Evolutionary conservation across 495 filamentous ascomycete genomes (phyloP).

Genomic region (Aspergillus nanangensis): DNA sequence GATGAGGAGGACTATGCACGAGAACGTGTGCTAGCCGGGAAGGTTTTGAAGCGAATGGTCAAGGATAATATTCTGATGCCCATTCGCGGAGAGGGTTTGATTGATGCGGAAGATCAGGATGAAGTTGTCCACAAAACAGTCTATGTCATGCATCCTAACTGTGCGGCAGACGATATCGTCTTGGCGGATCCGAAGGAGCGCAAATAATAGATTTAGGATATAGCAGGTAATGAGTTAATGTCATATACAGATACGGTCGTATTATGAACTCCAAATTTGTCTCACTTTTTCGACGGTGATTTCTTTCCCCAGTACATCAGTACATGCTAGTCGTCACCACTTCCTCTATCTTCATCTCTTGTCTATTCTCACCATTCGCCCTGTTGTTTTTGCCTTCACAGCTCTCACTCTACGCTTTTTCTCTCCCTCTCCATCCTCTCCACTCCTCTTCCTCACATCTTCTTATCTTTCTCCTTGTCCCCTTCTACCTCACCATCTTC

Average conservation of each 20-base stretch:
- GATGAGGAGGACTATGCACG: conserved; percentile 72
- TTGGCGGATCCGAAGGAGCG: conserved; percentile 1
- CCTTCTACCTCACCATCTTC: background rate
- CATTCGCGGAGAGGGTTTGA: conserved; percentile 77
- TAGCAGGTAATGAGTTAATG: background rate
- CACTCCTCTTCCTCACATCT: too few relatives aligned
- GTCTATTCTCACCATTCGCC: too few relatives aligned
- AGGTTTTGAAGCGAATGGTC: conserved; percentile 93
- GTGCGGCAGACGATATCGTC: conserved; percentile 64
- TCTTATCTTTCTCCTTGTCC: too few relatives aligned
- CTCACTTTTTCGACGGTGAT: too few relatives aligned
- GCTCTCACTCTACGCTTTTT: too few relatives aligned
- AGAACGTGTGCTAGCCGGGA: conserved; percentile 73
- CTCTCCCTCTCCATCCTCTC: too few relatives aligned
- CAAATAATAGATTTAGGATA: background rate
- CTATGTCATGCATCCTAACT: conserved; percentile 95
- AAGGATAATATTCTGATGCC: conserved; percentile 96
- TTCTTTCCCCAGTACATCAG: too few relatives aligned
- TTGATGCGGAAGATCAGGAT: conserved; percentile 49
- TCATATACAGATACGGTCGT: too few relatives aligned
- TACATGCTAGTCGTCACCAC: too few relatives aligned
- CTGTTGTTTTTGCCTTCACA: too few relatives aligned
- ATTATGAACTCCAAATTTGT: too few relatives aligned
- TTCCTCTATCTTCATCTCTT: too few relatives aligned
- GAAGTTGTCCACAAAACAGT: conserved; percentile 53